Conservation (phyloP, 2,329 filamentous ascomycete species). For the Cladophialophora exuberans region DNA sequence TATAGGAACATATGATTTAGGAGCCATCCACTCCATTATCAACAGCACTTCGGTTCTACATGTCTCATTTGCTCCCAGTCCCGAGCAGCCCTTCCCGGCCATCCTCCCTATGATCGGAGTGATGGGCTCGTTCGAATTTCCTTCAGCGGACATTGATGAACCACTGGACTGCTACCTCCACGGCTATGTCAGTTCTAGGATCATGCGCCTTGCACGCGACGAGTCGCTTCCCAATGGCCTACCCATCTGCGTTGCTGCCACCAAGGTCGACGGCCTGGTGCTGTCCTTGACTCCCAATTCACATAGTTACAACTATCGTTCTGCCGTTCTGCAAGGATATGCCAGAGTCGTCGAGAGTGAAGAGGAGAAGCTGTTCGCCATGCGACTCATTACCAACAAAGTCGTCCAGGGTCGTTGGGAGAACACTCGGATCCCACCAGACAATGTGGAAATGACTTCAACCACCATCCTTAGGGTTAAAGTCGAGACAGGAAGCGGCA, state of each 20-base stretch:
- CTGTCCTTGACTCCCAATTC: conserved; percentile 77
- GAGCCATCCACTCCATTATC: conserved; percentile 74
- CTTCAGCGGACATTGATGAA: conserved; percentile 63
- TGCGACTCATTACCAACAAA: conserved; percentile 76
- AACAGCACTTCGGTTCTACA: conserved; percentile 75
- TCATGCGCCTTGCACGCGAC: conserved; percentile 67
- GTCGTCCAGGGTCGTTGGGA: conserved; percentile 72
- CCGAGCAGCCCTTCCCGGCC: conserved; percentile 70
- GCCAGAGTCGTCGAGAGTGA: conserved; percentile 68
- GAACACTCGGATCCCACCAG: conserved; percentile 70
- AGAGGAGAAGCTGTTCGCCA: conserved; percentile 75
- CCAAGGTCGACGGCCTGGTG: conserved; percentile 77
- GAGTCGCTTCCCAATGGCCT: conserved; percentile 60
- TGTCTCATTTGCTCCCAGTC: conserved; percentile 71
- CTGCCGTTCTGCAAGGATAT: conserved; percentile 75
- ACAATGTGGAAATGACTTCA: conserved; percentile 71
- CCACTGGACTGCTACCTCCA: conserved; percentile 79
- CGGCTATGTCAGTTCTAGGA: conserved; percentile 77
- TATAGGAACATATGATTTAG: conserved; percentile 70
- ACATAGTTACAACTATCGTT: conserved; percentile 87
- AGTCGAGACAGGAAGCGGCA: conserved; percentile 73
- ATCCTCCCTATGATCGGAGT: conserved; percentile 85
- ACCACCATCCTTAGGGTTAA: conserved; percentile 73
- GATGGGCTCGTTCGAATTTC: conserved; percentile 71
- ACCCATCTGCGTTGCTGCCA: conserved; percentile 73